phyloP scores from a whole-genome alignment of 2,329 filamentous ascomycete genomes.

The Ustilaginoidea virens region DNA sequence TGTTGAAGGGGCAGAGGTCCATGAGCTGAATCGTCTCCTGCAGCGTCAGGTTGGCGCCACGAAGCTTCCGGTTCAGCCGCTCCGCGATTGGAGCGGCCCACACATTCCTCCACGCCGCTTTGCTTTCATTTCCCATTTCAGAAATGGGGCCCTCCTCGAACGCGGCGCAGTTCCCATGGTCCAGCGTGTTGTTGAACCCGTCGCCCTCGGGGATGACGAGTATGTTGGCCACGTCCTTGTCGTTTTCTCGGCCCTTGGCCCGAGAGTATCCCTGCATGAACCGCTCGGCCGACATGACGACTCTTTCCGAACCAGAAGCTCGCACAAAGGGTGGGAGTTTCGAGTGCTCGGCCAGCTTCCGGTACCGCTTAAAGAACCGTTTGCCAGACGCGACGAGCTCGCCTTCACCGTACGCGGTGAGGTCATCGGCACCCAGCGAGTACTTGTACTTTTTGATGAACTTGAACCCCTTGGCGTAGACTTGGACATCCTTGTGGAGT shows the following conservation, averaged over 20 bases:
- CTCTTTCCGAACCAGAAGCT: conserved; percentile 52
- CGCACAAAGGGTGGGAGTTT: conserved; percentile 56
- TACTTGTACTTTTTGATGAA: conserved; percentile 64
- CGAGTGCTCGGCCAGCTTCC: conserved; percentile 33
- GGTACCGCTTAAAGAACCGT: conserved; percentile 63
- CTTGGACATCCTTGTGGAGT: conserved; percentile 41
- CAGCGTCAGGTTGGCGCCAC: conserved; percentile 47
- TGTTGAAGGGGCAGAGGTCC: conserved; percentile 80
- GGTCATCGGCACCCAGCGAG: conserved; percentile 50
- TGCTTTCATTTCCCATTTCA: conserved; percentile 31
- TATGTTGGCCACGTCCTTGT: conserved; percentile 37
- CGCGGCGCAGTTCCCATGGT: conserved; percentile 52
- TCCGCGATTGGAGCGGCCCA: conserved; percentile 55
- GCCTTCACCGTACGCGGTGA: conserved; percentile 50
- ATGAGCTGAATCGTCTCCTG: conserved; percentile 57
- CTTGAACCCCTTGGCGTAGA: conserved; percentile 46
- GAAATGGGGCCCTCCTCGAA: conserved; percentile 49
- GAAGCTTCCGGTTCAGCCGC: conserved; percentile 54
- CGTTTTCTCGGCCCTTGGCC: conserved; percentile 19
- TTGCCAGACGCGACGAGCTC: conserved; percentile 61
- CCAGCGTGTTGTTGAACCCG: conserved; percentile 66
- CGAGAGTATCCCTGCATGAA: conserved; percentile 61
- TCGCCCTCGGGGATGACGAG: conserved; percentile 54
- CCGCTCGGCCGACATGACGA: conserved; percentile 58
- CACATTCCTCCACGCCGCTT: conserved; percentile 40